phyloP scores from a whole-genome alignment of 805 yeast species.

The Torulaspora delbrueckii region DNA sequence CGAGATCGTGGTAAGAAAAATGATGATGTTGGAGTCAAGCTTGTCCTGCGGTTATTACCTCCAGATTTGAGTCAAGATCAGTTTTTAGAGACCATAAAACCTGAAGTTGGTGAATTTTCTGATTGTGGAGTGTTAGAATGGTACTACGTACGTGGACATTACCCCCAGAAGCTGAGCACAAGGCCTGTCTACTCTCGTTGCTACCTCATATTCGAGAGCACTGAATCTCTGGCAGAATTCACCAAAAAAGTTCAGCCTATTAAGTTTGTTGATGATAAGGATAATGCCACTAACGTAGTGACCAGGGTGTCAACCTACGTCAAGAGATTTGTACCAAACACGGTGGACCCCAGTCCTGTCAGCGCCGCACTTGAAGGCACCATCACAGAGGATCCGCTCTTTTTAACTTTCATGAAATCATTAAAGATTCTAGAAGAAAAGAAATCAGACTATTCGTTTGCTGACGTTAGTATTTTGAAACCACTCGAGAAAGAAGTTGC shows the following conservation, averaged over 20 bases:
- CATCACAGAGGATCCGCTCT: conserved; percentile 30
- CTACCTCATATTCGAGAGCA: conserved; percentile 38
- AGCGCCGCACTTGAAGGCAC: conserved; percentile 29
- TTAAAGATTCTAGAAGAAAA: conserved; percentile 21
- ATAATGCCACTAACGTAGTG: conserved; percentile 21
- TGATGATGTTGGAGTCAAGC: conserved; percentile 17
- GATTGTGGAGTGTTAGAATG: conserved; percentile 32
- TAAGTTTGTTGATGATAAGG: conserved; percentile 32
- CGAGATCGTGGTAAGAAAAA: conserved; percentile 11
- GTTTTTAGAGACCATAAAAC: conserved; percentile 30
- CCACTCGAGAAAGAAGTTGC: conserved; percentile 28
- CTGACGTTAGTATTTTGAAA: conserved; percentile 28
- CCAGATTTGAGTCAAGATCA: conserved; percentile 37
- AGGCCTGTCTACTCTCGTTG: conserved; percentile 42
- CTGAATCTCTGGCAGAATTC: conserved; percentile 33
- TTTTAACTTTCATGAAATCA: conserved; percentile 32
- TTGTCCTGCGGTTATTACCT: conserved; percentile 43
- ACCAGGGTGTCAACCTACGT: conserved; percentile 24
- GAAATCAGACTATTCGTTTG: conserved; percentile 20
- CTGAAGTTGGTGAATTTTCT: conserved; percentile 18
- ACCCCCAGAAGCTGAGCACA: conserved; percentile 30
- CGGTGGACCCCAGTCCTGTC: conserved; percentile 11
- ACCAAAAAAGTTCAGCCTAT: conserved; percentile 28
- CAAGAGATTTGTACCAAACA: conserved; percentile 14
- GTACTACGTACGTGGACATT: conserved; percentile 33